Conservation (phyloP, 2,329 filamentous ascomycete genomes). For the Verticillium nonalfalfae region DNA sequence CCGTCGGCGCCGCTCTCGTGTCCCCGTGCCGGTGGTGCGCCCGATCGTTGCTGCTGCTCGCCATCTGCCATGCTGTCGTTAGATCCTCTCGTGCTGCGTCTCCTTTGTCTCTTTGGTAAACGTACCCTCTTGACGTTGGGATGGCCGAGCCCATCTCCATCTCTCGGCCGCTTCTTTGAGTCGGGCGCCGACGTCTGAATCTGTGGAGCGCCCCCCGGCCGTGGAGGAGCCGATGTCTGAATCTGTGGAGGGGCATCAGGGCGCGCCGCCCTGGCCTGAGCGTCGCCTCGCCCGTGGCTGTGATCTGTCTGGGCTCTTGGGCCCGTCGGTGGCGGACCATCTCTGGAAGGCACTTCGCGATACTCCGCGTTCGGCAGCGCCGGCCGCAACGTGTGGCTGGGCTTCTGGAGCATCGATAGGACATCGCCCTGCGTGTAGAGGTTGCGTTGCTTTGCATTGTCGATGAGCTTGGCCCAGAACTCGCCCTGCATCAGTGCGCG, state of each 20-base stretch:
- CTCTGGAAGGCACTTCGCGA: background rate
- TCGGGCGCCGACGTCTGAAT: slow-evolving; percentile 28
- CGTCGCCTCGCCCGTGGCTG: slow-evolving; percentile 21
- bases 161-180: slow-evolving; percentile 36
- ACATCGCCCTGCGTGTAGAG: slow-evolving; percentile 68
- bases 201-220: slow-evolving; percentile 19
- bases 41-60: slow-evolving; percentile 2
- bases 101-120: slow-evolving; percentile 8
- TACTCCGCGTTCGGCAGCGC: background rate
- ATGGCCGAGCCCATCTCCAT: slow-evolving; percentile 24
- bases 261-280: slow-evolving; percentile 5
- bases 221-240: background rate
- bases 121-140: slow-evolving; percentile 34
- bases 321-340: slow-evolving; percentile 1
- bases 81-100: background rate
- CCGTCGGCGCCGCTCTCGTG: slow-evolving; percentile 9
- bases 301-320: slow-evolving; percentile 13
- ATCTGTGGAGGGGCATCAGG: slow-evolving; percentile 10
- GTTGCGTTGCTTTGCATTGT: slow-evolving; percentile 69
- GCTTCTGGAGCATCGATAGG: slow-evolving; percentile 38
- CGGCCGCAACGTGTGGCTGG: slow-evolving; percentile 20
- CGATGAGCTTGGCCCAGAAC: slow-evolving; percentile 84
- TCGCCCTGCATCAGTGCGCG: slow-evolving; percentile 78
- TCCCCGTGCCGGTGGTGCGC: slow-evolving; percentile 5
- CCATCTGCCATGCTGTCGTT: slow-evolving; percentile 5